Conservation (phyloP, 352 stramenopile genomes). For the Pythium rhizo-oryzae region DNA sequence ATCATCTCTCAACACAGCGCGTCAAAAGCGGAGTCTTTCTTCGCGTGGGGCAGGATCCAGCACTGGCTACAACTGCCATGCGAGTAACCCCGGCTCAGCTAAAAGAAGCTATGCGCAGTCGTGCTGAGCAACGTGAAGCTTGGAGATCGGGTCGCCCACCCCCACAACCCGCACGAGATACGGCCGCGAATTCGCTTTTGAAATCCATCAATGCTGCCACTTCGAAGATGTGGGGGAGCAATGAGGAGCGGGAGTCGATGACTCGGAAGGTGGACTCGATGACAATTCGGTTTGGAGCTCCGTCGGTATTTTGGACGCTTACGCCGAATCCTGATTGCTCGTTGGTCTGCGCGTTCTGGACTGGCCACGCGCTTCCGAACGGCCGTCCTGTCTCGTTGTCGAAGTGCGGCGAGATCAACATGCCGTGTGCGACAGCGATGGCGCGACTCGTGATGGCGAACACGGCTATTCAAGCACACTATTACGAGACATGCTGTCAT, state of each 20-base stretch:
- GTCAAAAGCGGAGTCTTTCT: conserved; percentile 32
- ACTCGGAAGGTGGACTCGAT: conserved; percentile 26
- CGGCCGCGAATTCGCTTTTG: neutral
- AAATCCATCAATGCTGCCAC: conserved; percentile 20
- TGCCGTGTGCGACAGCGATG: conserved; percentile 15
- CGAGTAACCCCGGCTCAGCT: conserved; percentile 21
- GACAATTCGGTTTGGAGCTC: conserved; percentile 23
- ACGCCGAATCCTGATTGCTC: conserved; percentile 36
- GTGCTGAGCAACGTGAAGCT: conserved; percentile 8
- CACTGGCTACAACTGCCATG: conserved; percentile 13
- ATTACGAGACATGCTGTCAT: conserved; percentile 15
- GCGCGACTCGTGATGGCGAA: conserved; percentile 21
- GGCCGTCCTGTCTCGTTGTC: conserved; percentile 2
- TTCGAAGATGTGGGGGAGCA: conserved; percentile 35
- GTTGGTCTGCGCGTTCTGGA: conserved; percentile 31
- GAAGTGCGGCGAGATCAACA: conserved; percentile 10
- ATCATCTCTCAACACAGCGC: conserved; percentile 20
- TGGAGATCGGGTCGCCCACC: conserved; percentile 3
- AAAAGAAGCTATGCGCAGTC: conserved; percentile 12
- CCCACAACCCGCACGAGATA: neutral
- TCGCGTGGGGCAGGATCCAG: conserved; percentile 21
- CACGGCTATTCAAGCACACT: conserved; percentile 19
- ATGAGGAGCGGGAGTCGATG: conserved; percentile 29
- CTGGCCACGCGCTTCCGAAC: conserved; percentile 12
- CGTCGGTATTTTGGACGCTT: conserved; percentile 37